These are phyloP conservation scores for Lenzites betulinus DNA, from an alignment of 768 basidiomycete species.

Conservation along the genomic window DNA sequence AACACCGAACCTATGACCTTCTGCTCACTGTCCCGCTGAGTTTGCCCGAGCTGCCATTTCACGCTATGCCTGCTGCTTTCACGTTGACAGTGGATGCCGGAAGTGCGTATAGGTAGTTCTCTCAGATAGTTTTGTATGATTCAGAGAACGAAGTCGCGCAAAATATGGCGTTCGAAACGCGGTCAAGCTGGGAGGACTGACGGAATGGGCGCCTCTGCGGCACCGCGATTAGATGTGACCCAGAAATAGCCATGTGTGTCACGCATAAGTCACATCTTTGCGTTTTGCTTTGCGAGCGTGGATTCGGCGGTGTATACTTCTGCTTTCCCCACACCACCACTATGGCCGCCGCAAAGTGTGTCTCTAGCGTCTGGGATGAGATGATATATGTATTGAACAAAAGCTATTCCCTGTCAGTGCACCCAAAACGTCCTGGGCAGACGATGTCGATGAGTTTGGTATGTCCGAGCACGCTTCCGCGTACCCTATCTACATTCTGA, in stretches of 20 bases:
- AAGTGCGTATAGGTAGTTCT: too few species aligned
- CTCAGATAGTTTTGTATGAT: too few species aligned
- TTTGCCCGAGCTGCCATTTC: slow-evolving; percentile 4
- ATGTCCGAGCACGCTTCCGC: slow-evolving; percentile 18
- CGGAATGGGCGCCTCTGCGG: background rate
- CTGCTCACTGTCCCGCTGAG: slow-evolving; percentile 16
- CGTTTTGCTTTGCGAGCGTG: slow-evolving; percentile 13
- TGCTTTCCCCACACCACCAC: slow-evolving; percentile 11
- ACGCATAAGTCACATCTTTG: slow-evolving; percentile 4
- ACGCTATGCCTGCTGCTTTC: background rate
- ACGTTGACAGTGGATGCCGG: too few species aligned
- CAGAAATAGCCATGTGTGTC: background rate
- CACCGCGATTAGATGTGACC: background rate
- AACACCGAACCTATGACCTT: slow-evolving; percentile 12
- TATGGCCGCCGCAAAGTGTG: slow-evolving; percentile 20
- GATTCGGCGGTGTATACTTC: background rate
- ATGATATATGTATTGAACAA: background rate
- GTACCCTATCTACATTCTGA: background rate
- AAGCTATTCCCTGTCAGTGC: slow-evolving; percentile 15
- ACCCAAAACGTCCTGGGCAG: slow-evolving; percentile 82
- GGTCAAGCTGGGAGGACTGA: too few species aligned
- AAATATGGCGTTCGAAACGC: too few species aligned
- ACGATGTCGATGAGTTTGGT: slow-evolving; percentile 82
- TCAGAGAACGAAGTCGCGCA: too few species aligned
- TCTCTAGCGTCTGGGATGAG: background rate